Evolutionary conservation across 2,329 filamentous ascomycete species (phyloP), one percentile per base, ranked within the genome.

Genomic region (Aspergillus pseudoterreus): DNA sequence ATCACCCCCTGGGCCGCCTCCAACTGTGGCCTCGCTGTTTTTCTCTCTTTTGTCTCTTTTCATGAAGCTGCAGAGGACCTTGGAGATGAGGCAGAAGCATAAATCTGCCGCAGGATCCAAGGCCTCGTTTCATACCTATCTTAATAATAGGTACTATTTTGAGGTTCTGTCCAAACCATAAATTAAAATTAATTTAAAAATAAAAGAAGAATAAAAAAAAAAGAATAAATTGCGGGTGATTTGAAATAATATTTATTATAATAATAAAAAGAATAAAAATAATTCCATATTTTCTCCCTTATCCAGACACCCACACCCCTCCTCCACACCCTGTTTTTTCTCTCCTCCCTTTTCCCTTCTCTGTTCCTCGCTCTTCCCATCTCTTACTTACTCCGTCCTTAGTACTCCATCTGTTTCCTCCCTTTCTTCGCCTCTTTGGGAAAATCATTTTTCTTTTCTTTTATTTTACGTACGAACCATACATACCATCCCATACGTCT

Each of bases 1-100:
- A 66, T 58, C 27, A 30, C 54, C 55, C 59, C 56, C 56, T 59
- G 53, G 51, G 54, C 22, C 22, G 22, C 22, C 39, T 54, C 45
- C 49, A 48, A 49, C 45, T 51, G 50, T 45, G 48, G 41, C 38
- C 39, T 46, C 43, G 42, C 21, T 22, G 24, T 49, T 39, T 41
- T 45, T 35, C 14, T 35, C 35, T 49, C 43, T 41, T 45, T 35
- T 11, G 30, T 39, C 22, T 42, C 39, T 47, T 52, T 44, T 38
- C 17, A 47, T n/a, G 22, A 22, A 22, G 22, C 22, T 6, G 19
- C 3, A 36, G 11, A 27, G 44, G 36, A 24, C 36, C 50, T 57
- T 52, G 33, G 45, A 52, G 50, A 45, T 24, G 35, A 43, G 45
- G 35, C 27, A 52, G 22, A 22, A 22, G 22, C 22, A 22, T 22